Evolutionary conservation across 2,329 filamentous ascomycete genomes (phyloP), one percentile per base, ranked within the genome.

Genomic region (Diplodia mutila): DNA sequence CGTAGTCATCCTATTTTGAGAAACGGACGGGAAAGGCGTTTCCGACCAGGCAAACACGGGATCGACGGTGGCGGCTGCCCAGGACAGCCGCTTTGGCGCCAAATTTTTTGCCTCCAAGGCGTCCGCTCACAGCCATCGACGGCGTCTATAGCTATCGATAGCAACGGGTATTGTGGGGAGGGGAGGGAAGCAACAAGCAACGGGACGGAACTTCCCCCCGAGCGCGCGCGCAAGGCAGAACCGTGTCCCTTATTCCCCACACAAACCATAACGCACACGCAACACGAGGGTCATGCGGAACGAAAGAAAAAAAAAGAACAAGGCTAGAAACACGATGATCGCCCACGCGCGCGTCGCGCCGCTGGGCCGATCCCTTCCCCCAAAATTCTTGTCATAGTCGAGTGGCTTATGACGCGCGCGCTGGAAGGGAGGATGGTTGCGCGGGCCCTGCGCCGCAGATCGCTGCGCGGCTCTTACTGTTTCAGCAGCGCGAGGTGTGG

Each of bases 401-500:
- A 46, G 29, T 63, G 59, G 59, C 59, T 51, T 46, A 63, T 25
- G 57, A 18, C 14, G 25, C 59, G 9, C 29, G 32, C 1, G 18
- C 18, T 8, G n/a, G 42, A 4, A 9, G n/a, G 42, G 42, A 46
- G 42, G 34, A 37, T 11, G 34, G 34, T 37, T 37, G 12, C 42
- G 42, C 42, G 42, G 39, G 39, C 39, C 39, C 27, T 37, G 29
- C 59, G 46, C 42, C 21, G 59, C 21, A 51, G 59, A 63, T 63
- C 59, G 49, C 59, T 51, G 27, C 59, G 27, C 59, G 42, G 59
- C 59, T 52, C 59, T 21, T 49, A 49, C 18, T 34, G 57, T 49
- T 23, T 61, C 39, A 49, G 42, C 25, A n/a, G 27, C 21, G 14
- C 4, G 4, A 29, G 7, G 29, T 3, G 29, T 29, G 29, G 29